Conservation (phyloP, 2,329 filamentous ascomycete genomes). For the Sclerotinia sclerotiorum region DNA sequence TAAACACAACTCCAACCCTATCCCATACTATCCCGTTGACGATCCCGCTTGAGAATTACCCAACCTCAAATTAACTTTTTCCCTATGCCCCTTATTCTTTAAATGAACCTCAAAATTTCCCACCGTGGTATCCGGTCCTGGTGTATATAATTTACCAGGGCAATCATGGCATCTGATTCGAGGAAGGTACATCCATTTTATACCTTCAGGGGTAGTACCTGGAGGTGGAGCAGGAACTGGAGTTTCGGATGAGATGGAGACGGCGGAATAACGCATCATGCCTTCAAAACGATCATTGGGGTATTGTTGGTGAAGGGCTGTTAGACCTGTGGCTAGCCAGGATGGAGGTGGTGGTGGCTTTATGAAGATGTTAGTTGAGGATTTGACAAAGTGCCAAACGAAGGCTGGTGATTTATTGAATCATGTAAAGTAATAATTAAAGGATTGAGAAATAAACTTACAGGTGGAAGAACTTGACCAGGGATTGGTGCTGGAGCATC, state of each 20-base stretch:
- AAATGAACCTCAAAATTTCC: slow-evolving; percentile 93
- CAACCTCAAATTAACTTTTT: slow-evolving; percentile 57
- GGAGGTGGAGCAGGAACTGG: slow-evolving; percentile 54
- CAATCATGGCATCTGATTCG: slow-evolving; percentile 91
- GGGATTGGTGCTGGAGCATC: slow-evolving; percentile 62
- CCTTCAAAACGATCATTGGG: slow-evolving; percentile 83
- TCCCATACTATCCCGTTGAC: neutral
- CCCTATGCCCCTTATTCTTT: slow-evolving; percentile 77
- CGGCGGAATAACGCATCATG: slow-evolving; percentile 84
- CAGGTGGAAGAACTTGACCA: slow-evolving; percentile 57
- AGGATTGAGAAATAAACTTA: slow-evolving; percentile 49
- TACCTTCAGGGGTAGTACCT: slow-evolving; percentile 55
- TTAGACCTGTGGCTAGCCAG: slow-evolving; percentile 78
- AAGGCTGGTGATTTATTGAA: slow-evolving; percentile 34
- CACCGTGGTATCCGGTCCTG: slow-evolving; percentile 79
- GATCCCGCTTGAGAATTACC: neutral
- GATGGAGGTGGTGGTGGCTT: slow-evolving; percentile 76
- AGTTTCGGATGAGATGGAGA: slow-evolving; percentile 69
- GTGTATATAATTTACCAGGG: slow-evolving; percentile 89
- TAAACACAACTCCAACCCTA: no score
- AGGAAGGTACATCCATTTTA: slow-evolving; percentile 81
- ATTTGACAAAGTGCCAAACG: slow-evolving; percentile 9
- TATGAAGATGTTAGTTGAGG: slow-evolving; percentile 29
- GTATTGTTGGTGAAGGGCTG: slow-evolving; percentile 67
- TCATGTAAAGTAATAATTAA: slow-evolving; percentile 32